Evolutionary conservation across 495 filamentous ascomycete genomes (phyloP), one percentile per base, ranked within the genome.

Genomic region (Tuber borchii): DNA sequence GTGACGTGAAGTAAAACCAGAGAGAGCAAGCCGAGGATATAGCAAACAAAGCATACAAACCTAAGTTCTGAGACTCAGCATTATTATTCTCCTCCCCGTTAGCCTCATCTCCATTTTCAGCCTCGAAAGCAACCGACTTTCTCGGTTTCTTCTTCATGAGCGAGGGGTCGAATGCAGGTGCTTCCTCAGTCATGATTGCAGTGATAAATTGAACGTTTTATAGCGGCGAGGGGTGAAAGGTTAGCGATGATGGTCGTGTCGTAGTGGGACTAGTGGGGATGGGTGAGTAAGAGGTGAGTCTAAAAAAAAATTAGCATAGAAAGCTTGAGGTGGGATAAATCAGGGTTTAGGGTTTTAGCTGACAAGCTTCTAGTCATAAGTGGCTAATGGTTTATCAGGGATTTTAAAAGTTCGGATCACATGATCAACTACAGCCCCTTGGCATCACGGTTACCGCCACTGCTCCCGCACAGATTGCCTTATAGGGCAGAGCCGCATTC

Each of bases 71-170:
- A 71, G 73, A 42, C 65, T 82, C 74, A 34, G 77, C 80, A 40
- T 77, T 82, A 17, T 61, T 51, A 71, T 79, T 80, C 20, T 80
- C 80, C 71, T 74, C 79, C 31, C 79, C 79, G 45, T 77, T 77
- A 22, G 73, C 14, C 46, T 74, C 79, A 42, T 74, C 81, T 34
- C 75, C 81, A 43, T 72, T 73, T 71, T 76, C 75, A 22, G 34
- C 74, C 69, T 80, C 81, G 37, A 83, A 83, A 26, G 79, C 76
- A 42, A 83, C 81, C n/a, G 78, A 81, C 71, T 82, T 83, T 80
- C 80, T 82, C 10, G 76, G 61, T 46, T 83, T 83, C 76, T 83
- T 83, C 76, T 78, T 83, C 78, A 75, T 78, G 72, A 75, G 56
- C 22, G 81, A 22, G 45, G 78, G 81, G 45, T 83, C 81, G 73